Evolutionary conservation across 306 rosid species (phyloP), one percentile per base, ranked within the genome.

Genomic region (Begonia peltatifolia): DNA sequence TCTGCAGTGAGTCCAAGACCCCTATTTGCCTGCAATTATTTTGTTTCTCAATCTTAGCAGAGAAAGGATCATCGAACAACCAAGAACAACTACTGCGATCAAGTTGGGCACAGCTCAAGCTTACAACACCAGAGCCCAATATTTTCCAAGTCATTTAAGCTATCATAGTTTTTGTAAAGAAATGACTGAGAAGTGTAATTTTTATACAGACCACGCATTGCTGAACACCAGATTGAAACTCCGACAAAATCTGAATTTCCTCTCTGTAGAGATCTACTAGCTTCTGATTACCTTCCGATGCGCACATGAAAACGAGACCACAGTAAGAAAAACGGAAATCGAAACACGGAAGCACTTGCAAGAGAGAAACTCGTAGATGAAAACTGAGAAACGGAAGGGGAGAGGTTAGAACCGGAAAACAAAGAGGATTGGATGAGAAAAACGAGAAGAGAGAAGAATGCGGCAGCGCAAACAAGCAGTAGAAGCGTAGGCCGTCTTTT

Each of bases 1-100:
- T 83, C 76, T 36, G 99, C 92, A 14, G 95, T 86, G 68, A 90
- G 95, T 60, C 99, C 99, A 56, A 90, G 82, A 65, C 99, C 99
- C 69, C 92, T 80, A 63, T 83, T 86, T 55, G 83, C 92, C 99
- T 90, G 70, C 68, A 74, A 54, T 55, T 57, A 70, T 17, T 60
- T 56, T 68, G 42, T 54, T 46, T 13, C 62, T 60, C 23, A 55
- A 30, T 30, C 38, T 30, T 30, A 30, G 38, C 38, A 30, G 38
- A 30, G 38, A 30, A 30, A 30, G 38, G 3, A 30, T 30, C 5
- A 30, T 30, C 38, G 38, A 30, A 30, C 38, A 30, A 30, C 5
- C 38, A 30, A 30, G 38, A 30, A 30, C 38, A 6, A 30, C 38
- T 1, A 30, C 38, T 3, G 38, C 38, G 38, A 30, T 30, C 23